Conservation (phyloP, 108 stramenopile genomes). For the Aurantiochytrium sp. region DNA sequence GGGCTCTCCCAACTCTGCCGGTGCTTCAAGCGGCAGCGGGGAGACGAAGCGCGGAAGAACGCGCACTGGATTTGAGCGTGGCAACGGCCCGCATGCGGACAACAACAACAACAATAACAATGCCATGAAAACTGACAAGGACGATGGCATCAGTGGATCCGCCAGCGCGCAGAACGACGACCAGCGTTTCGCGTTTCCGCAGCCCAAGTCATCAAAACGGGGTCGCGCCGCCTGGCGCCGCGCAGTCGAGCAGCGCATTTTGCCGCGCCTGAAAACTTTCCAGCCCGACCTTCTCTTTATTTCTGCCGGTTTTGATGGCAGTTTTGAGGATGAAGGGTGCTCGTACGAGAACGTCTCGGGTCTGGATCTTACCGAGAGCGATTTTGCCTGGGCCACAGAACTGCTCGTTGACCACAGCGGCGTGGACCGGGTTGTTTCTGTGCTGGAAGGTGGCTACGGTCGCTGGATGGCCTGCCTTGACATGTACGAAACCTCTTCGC, state of each 20-base stretch:
- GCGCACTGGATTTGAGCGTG: not conserved
- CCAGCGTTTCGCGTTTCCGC: not conserved
- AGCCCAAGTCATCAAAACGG: not conserved
- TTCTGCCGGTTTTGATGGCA: slow-evolving; percentile 90
- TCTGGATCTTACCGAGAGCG: slow-evolving; percentile 49
- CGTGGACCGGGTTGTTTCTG: slow-evolving; percentile 77
- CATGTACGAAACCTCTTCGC: not conserved
- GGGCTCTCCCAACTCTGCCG: slow-evolving; percentile 29
- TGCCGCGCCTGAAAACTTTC: slow-evolving; percentile 72
- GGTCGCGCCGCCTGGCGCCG: not conserved
- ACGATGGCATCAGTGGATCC: not conserved
- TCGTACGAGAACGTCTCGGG: slow-evolving; percentile 54
- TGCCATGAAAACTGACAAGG: not conserved
- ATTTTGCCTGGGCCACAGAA: slow-evolving; percentile 71
- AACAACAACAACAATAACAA: not conserved
- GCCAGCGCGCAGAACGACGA: not conserved
- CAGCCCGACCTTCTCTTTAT: slow-evolving; percentile 83
- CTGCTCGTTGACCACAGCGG: slow-evolving; percentile 72
- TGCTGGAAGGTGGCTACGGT: slow-evolving; percentile 94
- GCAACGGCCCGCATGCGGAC: slow-evolving; percentile 3
- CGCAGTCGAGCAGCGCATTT: slow-evolving; percentile 8
- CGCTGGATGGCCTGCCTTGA: not conserved
- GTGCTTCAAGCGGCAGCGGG: slow-evolving; percentile 30
- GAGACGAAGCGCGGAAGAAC: slow-evolving; percentile 20
- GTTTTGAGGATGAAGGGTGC: slow-evolving; percentile 76